phyloP scores from a whole-genome alignment of 306 rosid genomes.

The Vigna unguiculata region DNA sequence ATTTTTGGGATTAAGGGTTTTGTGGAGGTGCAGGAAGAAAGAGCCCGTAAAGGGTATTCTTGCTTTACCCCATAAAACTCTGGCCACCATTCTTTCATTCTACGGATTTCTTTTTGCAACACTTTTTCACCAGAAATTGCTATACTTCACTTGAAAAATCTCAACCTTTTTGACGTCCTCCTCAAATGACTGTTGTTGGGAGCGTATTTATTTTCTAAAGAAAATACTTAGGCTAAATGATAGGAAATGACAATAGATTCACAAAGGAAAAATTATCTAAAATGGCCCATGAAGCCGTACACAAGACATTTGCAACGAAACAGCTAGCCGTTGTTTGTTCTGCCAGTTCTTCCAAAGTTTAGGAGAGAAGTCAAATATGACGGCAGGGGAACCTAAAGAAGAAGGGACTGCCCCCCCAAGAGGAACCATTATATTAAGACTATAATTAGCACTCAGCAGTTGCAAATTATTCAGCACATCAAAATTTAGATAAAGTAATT shows the following conservation, averaged over 20 bases:
- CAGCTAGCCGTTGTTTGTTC: constrained; percentile 19
- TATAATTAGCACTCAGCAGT: constrained; percentile 27
- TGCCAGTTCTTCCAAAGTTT: constrained; percentile 4
- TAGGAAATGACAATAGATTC: not conserved
- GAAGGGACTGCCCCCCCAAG: not conserved
- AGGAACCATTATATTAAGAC: constrained; percentile 22
- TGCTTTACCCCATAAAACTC: no score
- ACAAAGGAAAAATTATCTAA: not conserved
- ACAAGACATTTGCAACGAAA: not conserved
- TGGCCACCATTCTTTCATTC: no score
- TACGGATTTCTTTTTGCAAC: no score
- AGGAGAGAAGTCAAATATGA: constrained; percentile 3
- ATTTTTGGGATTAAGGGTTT: not conserved
- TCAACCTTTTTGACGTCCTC: not conserved
- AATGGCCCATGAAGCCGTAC: not conserved
- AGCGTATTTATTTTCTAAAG: not conserved
- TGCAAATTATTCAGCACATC: constrained; percentile 57
- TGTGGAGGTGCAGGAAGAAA: no score
- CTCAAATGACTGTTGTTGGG: not conserved
- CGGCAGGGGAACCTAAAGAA: not conserved
- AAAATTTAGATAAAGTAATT: constrained; percentile 53
- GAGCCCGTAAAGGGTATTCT: no score
- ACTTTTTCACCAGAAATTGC: not conserved
- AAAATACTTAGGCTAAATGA: not conserved
- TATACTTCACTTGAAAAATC: not conserved